phyloP scores from a whole-genome alignment of 2,329 filamentous ascomycete genomes.

The Talaromyces funiculosus region DNA sequence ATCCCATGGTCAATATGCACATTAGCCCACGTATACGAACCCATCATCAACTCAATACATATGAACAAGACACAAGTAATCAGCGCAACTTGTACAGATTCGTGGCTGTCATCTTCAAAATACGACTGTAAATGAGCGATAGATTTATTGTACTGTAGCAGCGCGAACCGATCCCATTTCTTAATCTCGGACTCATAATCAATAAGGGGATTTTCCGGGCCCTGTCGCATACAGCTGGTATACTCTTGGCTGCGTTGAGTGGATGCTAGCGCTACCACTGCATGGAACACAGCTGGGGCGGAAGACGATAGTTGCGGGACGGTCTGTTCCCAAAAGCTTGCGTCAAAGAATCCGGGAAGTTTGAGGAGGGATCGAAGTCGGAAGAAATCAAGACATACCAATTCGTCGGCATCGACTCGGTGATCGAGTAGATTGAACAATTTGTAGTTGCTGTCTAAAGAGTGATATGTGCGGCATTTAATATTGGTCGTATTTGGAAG shows the following conservation, averaged over 20 bases:
- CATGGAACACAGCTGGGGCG: not conserved
- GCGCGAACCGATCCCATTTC: slow-evolving; percentile 11
- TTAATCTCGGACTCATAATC: slow-evolving; percentile 4
- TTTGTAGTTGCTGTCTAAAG: not conserved
- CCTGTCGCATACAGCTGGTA: slow-evolving; percentile 7
- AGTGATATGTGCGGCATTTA: not conserved
- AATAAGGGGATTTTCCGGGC: not conserved
- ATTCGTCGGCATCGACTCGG: not conserved
- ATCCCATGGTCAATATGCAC: slow-evolving; percentile 13
- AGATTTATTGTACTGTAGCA: slow-evolving; percentile 11
- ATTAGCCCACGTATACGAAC: slow-evolving; percentile 6
- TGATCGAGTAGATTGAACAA: not conserved
- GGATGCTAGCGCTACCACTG: slow-evolving; percentile 4
- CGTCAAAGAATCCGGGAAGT: slow-evolving; percentile 2
- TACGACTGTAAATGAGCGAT: slow-evolving; percentile 3
- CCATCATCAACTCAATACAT: slow-evolving; percentile 13
- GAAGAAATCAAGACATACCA: slow-evolving; percentile 9
- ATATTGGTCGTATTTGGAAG: not conserved
- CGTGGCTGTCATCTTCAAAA: slow-evolving; percentile 3
- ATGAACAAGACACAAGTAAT: slow-evolving; percentile 10
- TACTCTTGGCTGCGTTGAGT: slow-evolving; percentile 12
- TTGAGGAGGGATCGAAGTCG: slow-evolving; percentile 4
- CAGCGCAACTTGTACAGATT: slow-evolving; percentile 9
- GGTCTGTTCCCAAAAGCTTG: slow-evolving; percentile 1
- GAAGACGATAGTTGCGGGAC: not conserved